A percentile compares a stretch with the other conserved stretches of the same genome.
Conservation (phyloP, 208 protist genomes). For the Crithidia thermophila region DNA sequence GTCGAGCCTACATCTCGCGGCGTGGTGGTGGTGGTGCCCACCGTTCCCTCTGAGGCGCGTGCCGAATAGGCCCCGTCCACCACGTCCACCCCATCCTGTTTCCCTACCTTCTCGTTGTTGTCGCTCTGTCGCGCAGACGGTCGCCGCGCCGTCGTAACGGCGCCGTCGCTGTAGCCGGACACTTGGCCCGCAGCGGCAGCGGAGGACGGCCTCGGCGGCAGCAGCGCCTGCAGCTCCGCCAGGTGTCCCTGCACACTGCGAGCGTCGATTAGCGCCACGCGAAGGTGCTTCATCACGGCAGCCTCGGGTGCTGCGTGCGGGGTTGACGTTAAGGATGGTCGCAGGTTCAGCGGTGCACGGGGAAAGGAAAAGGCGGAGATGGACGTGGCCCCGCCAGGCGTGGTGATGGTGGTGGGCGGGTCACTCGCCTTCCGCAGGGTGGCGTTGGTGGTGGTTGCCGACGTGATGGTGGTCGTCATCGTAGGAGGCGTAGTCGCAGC, state of each 20-base stretch:
- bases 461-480: too few relatives aligned
- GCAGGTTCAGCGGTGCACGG: neutral
- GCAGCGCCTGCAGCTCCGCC: slow-evolving; percentile 12
- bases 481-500: too few relatives aligned
- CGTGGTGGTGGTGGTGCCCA: neutral
- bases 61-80: neutral
- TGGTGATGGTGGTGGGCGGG: too few relatives aligned
- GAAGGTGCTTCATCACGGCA: slow-evolving; percentile 13
- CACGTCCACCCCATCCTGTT: too few relatives aligned
- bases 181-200: neutral
- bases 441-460: too few relatives aligned
- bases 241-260: slow-evolving; percentile 22
- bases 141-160: neutral
- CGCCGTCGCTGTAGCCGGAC: neutral
- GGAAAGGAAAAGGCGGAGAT: neutral
- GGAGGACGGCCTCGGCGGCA: neutral
- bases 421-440: too few relatives aligned
- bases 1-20: slow-evolving; percentile 1
- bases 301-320: slow-evolving; percentile 14
- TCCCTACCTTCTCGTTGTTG: too few relatives aligned
- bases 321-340: slow-evolving; percentile 6
- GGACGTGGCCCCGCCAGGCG: neutral
- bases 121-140: too few relatives aligned
- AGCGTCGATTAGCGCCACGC: slow-evolving; percentile 26
- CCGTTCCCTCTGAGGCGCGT: neutral